Evolutionary conservation across 2,329 filamentous ascomycete genomes (phyloP), one percentile per base, ranked within the genome.

Genomic region (Nectriaceae sp.): DNA sequence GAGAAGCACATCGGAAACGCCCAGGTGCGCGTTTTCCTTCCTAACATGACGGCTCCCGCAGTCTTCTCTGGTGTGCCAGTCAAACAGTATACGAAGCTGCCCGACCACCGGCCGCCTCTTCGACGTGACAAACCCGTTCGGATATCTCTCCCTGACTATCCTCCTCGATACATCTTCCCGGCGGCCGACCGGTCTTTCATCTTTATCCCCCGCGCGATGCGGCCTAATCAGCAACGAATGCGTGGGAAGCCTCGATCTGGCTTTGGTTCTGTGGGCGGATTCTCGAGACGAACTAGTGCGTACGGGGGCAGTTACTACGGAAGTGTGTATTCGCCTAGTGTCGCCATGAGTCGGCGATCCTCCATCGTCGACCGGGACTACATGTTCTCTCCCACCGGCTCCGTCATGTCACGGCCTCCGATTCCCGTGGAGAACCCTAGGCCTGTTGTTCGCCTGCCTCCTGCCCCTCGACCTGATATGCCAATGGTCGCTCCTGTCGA

Each of bases 101-200:
- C 94, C 18, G 90, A 97, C 65, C 94, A 97, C 70, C 86, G 94
- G 19, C 94, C 94, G 18, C 94, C 94, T 43, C 80, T 99, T 41
- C 88, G 94, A 54, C 87, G 94, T 61, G 94, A 99, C 74, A 99
- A 97, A 68, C 94, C 94, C 6, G 94, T 97, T 35, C 87, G 94
- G 42, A 90, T 99, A 58, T 97, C 91, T 8, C 77, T 99, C 36
- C 93, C 94, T 2, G 80, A 88, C 21, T 81, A 88, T 54, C 76
- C 84, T 11, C 89, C 90, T 29, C 84, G 89, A 54, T 97, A 97
- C 69, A 92, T 97, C 52, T 96, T 94, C 70, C 94, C 94, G 5
- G 88, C 91, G 2, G 78, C 83, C 40, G 92, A 97, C 62, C 80
- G 94, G 56, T 97, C 94, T 0, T 99, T 99, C 69, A 96, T 97